Percentiles rank a stretch among this genome's conserved stretches.
Conservation (phyloP, 257 asterid species). For the Jacaranda mimosifolia region DNA sequence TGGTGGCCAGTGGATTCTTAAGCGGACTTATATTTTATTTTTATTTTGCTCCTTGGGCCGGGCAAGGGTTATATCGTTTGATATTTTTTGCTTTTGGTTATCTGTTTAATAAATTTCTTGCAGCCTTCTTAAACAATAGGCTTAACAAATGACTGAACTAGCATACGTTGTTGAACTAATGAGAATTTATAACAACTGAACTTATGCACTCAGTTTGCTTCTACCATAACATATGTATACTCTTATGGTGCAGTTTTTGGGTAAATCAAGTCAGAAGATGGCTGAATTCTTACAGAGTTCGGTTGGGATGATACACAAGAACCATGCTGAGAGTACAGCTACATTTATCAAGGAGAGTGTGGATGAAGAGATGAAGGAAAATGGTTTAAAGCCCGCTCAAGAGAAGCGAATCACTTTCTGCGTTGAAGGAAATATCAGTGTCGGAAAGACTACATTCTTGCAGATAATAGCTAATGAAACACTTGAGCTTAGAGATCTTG, state of each 20-base stretch:
- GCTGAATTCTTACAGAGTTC: slow-evolving; percentile 84
- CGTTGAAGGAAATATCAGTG: slow-evolving; percentile 92
- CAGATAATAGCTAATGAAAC: slow-evolving; percentile 90
- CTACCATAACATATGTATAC: not conserved
- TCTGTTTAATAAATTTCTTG: not conserved
- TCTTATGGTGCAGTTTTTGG: slow-evolving; percentile 63
- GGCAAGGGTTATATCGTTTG: not conserved
- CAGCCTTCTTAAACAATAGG: slow-evolving; percentile 14
- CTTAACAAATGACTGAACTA: not conserved
- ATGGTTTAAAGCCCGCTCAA: slow-evolving; percentile 43
- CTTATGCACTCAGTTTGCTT: slow-evolving; percentile 4
- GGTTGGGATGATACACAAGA: slow-evolving; percentile 81
- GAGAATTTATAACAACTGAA: not conserved
- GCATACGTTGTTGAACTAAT: not conserved
- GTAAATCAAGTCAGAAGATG: slow-evolving; percentile 72
- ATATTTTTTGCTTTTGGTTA: slow-evolving; percentile 1
- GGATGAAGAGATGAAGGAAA: slow-evolving; percentile 28
- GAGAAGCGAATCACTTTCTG: slow-evolving; percentile 79
- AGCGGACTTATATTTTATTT: not conserved
- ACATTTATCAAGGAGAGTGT: slow-evolving; percentile 76
- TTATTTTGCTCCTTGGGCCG: not conserved
- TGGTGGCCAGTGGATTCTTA: too few relatives aligned
- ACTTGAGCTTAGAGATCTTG: slow-evolving; percentile 88
- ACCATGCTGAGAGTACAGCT: slow-evolving; percentile 90
- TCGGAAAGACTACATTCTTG: slow-evolving; percentile 82